phyloP scores from a whole-genome alignment of 2,329 filamentous ascomycete species.

The Colletotrichum lentis region DNA sequence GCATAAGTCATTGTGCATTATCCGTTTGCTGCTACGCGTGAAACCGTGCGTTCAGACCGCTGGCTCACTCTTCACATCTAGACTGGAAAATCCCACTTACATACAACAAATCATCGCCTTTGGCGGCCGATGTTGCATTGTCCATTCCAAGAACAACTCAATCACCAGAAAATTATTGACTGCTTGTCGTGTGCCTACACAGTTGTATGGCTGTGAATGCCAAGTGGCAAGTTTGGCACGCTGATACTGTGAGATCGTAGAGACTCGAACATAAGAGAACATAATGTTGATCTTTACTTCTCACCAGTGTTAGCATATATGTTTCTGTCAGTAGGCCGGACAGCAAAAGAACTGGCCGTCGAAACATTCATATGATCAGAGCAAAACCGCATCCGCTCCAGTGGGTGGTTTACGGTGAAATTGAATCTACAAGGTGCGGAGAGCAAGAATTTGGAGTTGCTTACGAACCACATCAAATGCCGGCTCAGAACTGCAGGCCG shows the following conservation, averaged over 20 bases:
- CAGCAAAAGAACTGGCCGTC: no score
- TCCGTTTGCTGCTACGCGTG: not conserved
- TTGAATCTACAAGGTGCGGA: not conserved
- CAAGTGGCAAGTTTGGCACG: not conserved
- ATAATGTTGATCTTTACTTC: not conserved
- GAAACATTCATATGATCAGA: no score
- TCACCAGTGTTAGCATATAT: not conserved
- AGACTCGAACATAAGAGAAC: not conserved
- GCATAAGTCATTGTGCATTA: slow-evolving; percentile 2
- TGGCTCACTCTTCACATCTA: not conserved
- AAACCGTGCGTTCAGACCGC: not conserved
- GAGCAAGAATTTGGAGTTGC: not conserved
- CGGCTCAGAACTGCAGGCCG: not conserved
- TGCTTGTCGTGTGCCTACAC: no score
- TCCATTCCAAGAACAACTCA: not conserved
- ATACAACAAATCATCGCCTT: not conserved
- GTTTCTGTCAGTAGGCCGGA: not conserved
- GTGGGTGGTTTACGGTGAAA: not conserved
- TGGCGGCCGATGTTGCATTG: not conserved
- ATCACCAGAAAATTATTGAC: not conserved
- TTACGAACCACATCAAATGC: not conserved
- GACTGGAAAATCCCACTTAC: not conserved
- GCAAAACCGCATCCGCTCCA: not conserved
- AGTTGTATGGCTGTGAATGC: no score
- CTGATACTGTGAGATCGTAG: not conserved